These are phyloP conservation scores for Harrya chromipes DNA, from an alignment of 768 basidiomycete genomes.

Conservation along the genomic window DNA sequence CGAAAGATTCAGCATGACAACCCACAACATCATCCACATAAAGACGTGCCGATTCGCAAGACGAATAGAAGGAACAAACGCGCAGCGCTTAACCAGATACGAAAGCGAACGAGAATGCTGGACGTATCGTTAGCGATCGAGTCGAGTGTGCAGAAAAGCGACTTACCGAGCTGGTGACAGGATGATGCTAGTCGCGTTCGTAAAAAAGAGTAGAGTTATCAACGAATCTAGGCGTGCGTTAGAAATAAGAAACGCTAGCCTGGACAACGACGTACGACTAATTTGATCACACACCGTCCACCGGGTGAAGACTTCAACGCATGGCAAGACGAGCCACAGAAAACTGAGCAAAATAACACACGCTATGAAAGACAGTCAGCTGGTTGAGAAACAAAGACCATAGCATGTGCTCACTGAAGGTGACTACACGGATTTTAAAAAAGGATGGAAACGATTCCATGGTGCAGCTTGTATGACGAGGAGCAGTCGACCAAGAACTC, in stretches of 20 bases:
- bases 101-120: conserved; percentile 47
- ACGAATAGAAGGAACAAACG: conserved; percentile 45
- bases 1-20: not conserved
- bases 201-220: conserved; percentile 42
- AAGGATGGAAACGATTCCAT: conserved; percentile 33
- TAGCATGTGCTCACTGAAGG: conserved; percentile 26
- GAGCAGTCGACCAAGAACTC: conserved; percentile 9
- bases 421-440: conserved; percentile 26
- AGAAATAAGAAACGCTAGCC: not conserved
- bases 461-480: not conserved
- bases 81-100: conserved; percentile 52
- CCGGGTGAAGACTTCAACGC: conserved; percentile 42
- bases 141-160: not conserved
- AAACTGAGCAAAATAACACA: conserved; percentile 43
- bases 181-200: conserved; percentile 38
- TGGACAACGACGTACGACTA: conserved; percentile 39
- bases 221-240: conserved; percentile 30
- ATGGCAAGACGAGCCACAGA: conserved; percentile 48
- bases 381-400: not conserved
- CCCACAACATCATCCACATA: not conserved
- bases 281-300: conserved; percentile 44
- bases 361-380: conserved; percentile 29
- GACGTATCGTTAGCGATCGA: not conserved
- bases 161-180: conserved; percentile 44
- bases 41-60: conserved; percentile 43